These are phyloP conservation scores for Ascochyta clinopodiicola DNA, from an alignment of 2,329 filamentous ascomycete genomes.

Conservation along the genomic window DNA sequence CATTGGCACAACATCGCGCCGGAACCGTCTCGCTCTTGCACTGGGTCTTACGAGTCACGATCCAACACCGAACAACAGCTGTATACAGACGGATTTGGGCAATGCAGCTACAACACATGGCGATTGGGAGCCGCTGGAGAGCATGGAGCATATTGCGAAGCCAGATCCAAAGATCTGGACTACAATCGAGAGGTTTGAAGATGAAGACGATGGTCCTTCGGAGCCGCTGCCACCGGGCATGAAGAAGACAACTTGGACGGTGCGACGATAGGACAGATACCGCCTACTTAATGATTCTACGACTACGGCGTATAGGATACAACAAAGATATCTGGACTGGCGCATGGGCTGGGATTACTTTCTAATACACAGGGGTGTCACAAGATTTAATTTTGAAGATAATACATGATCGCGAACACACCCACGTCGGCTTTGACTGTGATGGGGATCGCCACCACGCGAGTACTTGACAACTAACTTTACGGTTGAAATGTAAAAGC, in stretches of 20 bases:
- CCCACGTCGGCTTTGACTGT: background rate
- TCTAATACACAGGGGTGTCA: background rate
- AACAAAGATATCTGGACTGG: no score
- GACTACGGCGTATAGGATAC: background rate
- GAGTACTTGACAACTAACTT: background rate
- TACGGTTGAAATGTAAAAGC: background rate
- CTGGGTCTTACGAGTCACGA: conserved; percentile 35
- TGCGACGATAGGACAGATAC: conserved; percentile 26
- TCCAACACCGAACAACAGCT: conserved; percentile 33
- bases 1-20: conserved; percentile 29
- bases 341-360: background rate
- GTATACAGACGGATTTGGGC: conserved; percentile 21
- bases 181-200: conserved; percentile 22
- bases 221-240: conserved; percentile 26
- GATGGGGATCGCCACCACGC: background rate
- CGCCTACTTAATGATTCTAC: background rate
- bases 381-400: background rate
- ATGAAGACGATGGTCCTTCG: conserved; percentile 8
- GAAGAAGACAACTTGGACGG: conserved; percentile 42
- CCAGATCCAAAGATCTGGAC: conserved; percentile 28
- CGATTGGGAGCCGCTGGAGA: conserved; percentile 33
- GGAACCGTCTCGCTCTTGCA: conserved; percentile 28
- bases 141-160: conserved; percentile 20
- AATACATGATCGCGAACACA: background rate
- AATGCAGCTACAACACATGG: conserved; percentile 15